Conservation (phyloP, 2,329 filamentous ascomycete species). For the Ophiocordyceps camponoti-rufipedis region DNA sequence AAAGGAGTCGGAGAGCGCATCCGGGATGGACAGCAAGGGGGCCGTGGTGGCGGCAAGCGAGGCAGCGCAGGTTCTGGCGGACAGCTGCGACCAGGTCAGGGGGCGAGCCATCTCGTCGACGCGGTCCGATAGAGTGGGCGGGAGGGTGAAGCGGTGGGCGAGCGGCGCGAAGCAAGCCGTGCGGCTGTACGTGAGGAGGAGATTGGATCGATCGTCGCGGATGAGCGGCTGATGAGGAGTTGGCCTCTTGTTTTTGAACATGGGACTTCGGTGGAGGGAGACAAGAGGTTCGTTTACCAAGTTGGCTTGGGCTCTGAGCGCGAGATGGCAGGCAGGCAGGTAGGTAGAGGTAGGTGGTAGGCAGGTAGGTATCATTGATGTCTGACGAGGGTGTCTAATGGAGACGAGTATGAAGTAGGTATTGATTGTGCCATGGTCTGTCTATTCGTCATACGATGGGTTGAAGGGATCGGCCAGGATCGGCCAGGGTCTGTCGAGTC, state of each 20-base stretch:
- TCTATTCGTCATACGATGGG: too few species aligned
- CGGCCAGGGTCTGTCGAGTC: background rate
- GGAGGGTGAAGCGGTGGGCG: slow-evolving; percentile 16
- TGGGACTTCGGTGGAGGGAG: background rate
- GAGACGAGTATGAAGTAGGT: background rate
- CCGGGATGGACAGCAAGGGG: slow-evolving; percentile 2
- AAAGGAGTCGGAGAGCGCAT: slow-evolving; percentile 3
- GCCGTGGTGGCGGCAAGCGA: background rate
- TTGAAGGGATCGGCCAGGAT: too few species aligned
- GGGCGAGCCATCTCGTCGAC: slow-evolving; percentile 2
- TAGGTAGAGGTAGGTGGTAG: background rate
- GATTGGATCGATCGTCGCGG: slow-evolving; percentile 12
- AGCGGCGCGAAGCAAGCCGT: slow-evolving; percentile 14
- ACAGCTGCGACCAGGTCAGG: background rate
- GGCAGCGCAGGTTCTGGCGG: background rate
- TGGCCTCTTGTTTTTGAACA: slow-evolving; percentile 3
- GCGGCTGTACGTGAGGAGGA: slow-evolving; percentile 14
- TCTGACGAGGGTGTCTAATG: background rate
- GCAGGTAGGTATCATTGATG: background rate
- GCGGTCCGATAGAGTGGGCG: slow-evolving; percentile 7
- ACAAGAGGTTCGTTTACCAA: background rate
- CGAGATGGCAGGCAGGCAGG: background rate
- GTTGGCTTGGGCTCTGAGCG: too few species aligned
- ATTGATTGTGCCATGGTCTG: too few species aligned
- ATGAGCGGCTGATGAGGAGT: slow-evolving; percentile 3